These are phyloP conservation scores for Colletotrichum trifolii DNA, from an alignment of 2,329 filamentous ascomycete genomes.

Conservation along the genomic window DNA sequence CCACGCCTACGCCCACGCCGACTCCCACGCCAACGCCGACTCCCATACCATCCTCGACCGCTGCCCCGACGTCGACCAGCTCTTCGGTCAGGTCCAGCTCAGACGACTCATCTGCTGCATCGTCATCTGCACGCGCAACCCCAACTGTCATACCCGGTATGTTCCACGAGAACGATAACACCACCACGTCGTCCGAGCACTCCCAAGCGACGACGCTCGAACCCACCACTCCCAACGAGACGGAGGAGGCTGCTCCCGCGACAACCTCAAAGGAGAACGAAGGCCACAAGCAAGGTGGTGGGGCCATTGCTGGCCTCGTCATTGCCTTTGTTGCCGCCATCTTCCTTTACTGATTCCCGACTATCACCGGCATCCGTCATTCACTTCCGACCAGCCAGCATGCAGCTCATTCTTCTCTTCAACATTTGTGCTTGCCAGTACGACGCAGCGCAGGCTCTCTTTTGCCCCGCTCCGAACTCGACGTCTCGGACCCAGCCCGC, in stretches of 20 bases:
- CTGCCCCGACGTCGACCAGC: constrained; percentile 38
- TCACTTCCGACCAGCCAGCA: constrained; percentile 35
- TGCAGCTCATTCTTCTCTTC: constrained; percentile 31
- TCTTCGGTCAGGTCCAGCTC: constrained; percentile 25
- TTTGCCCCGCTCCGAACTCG: constrained; percentile 43
- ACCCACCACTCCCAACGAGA: constrained; percentile 41
- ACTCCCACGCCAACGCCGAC: constrained; percentile 39
- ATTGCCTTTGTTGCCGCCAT: constrained; percentile 66
- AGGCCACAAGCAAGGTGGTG: constrained; percentile 59
- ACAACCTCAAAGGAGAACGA: constrained; percentile 57
- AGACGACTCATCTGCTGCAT: not conserved
- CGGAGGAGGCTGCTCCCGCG: constrained; percentile 42
- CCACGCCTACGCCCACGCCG: constrained; percentile 40
- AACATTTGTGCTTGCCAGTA: constrained; percentile 31
- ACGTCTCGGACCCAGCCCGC: constrained; percentile 43
- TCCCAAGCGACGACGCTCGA: constrained; percentile 40
- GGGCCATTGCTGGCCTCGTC: constrained; percentile 64
- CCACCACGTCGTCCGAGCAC: constrained; percentile 39
- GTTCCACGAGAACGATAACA: constrained; percentile 64
- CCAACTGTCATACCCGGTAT: constrained; percentile 57
- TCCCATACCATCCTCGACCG: constrained; percentile 43
- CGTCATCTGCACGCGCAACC: constrained; percentile 8
- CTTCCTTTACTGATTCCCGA: constrained; percentile 53
- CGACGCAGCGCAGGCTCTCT: constrained; percentile 24
- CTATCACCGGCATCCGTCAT: constrained; percentile 29